phyloP scores from a whole-genome alignment of 345 rosid genomes.

The Durio zibethinus region DNA sequence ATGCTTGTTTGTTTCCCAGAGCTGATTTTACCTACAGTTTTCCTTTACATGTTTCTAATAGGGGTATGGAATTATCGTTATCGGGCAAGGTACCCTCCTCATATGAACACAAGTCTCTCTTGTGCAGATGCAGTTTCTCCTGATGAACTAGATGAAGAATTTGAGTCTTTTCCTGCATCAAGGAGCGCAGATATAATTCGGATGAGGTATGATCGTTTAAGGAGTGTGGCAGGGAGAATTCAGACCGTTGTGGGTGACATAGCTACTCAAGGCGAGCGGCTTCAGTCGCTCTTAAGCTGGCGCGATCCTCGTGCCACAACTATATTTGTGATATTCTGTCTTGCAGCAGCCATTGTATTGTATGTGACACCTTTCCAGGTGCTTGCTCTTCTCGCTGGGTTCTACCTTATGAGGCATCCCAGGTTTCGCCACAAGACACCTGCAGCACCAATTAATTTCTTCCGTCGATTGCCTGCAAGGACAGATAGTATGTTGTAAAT shows the following conservation, averaged over 20 bases:
- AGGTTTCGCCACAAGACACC: conserved; percentile 70
- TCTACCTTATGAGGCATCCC: conserved; percentile 83
- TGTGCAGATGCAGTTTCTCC: conserved; percentile 62
- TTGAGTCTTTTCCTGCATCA: conserved; percentile 75
- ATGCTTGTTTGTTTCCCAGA: conserved; percentile 74
- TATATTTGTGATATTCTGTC: conserved; percentile 60
- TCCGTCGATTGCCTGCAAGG: conserved; percentile 75
- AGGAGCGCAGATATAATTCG: conserved; percentile 44
- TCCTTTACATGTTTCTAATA: conserved; percentile 67
- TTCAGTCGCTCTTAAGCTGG: conserved; percentile 81
- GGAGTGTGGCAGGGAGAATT: conserved; percentile 73
- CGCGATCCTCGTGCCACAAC: conserved; percentile 90
- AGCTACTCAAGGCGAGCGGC: conserved; percentile 89
- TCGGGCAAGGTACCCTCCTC: conserved; percentile 83
- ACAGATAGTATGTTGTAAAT: conserved; percentile 79
- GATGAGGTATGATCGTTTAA: conserved; percentile 75
- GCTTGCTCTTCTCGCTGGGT: conserved; percentile 53
- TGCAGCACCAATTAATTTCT: conserved; percentile 66
- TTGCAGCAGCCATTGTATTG: conserved; percentile 60
- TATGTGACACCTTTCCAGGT: conserved; percentile 77
- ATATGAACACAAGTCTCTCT: conserved; percentile 82
- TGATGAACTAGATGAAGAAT: conserved; percentile 89
- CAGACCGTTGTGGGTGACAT: conserved; percentile 91
- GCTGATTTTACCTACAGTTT: conserved; percentile 71
- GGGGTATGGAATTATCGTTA: conserved; percentile 80